phyloP scores from a whole-genome alignment of 176 grass and related monocot genomes.

The Bolboschoenus planiculmis region DNA sequence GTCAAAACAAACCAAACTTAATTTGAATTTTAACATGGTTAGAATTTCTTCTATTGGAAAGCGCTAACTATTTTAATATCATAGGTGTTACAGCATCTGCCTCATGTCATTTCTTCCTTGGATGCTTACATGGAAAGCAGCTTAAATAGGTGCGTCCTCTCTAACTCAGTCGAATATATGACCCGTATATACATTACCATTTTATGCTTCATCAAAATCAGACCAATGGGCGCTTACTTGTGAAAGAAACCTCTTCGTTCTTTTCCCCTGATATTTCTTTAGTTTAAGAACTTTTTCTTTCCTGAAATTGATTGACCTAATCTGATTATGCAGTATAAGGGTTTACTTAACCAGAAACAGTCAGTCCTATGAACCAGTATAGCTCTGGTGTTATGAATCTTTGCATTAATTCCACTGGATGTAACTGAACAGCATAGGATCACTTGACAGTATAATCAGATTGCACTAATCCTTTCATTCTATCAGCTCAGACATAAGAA shows the following conservation, averaged over 20 bases:
- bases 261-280: background rate
- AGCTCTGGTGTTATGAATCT: background rate
- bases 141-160: slow-evolving; percentile 61
- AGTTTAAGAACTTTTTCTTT: background rate
- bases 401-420: background rate
- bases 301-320: background rate
- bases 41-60: background rate
- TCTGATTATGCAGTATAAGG: background rate
- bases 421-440: background rate
- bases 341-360: background rate
- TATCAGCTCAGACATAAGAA: no score
- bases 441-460: no score
- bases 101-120: slow-evolving; percentile 74
- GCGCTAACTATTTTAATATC: background rate
- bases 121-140: slow-evolving; percentile 82
- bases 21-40: background rate
- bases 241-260: background rate
- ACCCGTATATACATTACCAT: background rate
- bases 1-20: background rate
- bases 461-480: no score
- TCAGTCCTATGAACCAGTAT: background rate
- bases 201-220: background rate
- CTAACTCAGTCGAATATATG: background rate
- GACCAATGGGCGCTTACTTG: background rate
- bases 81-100: slow-evolving; percentile 54